These are phyloP conservation scores for Candida montana DNA, from an alignment of 805 yeast species.

Conservation along the genomic window DNA sequence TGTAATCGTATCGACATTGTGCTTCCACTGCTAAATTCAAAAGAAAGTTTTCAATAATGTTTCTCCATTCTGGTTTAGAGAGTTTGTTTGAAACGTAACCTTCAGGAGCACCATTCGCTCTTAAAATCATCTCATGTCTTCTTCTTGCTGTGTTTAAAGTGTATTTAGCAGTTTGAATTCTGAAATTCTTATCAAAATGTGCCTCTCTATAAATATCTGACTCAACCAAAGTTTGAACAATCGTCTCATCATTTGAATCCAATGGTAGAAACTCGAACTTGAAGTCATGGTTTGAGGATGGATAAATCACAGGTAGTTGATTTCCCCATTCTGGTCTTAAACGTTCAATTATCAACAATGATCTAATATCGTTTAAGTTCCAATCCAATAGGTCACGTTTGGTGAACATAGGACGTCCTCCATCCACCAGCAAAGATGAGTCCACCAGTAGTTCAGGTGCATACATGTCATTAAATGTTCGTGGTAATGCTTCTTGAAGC, in stretches of 20 bases:
- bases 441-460: conserved; percentile 47
- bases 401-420: conserved; percentile 62
- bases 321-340: conserved; percentile 52
- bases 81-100: conserved; percentile 22
- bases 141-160: conserved; percentile 54
- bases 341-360: conserved; percentile 45
- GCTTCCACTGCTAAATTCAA: conserved; percentile 63
- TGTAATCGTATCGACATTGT: conserved; percentile 64
- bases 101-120: conserved; percentile 16
- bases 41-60: conserved; percentile 64
- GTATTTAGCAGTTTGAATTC: conserved; percentile 54
- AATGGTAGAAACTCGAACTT: conserved; percentile 48
- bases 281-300: conserved; percentile 30
- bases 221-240: conserved; percentile 43
- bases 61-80: conserved; percentile 65
- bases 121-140: conserved; percentile 38
- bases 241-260: conserved; percentile 45
- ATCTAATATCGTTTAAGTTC: conserved; percentile 65
- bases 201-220: conserved; percentile 67
- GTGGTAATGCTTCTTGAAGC: conserved; percentile 49
- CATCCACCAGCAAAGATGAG: conserved; percentile 41
- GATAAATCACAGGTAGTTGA: conserved; percentile 39
- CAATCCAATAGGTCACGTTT: conserved; percentile 61
- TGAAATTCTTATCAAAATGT: conserved; percentile 47
- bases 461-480: conserved; percentile 49